A percentile compares a stretch with the other conserved stretches of the same genome.
Conservation (phyloP, 2,329 filamentous ascomycete species). For the Chaetomium sp. region DNA sequence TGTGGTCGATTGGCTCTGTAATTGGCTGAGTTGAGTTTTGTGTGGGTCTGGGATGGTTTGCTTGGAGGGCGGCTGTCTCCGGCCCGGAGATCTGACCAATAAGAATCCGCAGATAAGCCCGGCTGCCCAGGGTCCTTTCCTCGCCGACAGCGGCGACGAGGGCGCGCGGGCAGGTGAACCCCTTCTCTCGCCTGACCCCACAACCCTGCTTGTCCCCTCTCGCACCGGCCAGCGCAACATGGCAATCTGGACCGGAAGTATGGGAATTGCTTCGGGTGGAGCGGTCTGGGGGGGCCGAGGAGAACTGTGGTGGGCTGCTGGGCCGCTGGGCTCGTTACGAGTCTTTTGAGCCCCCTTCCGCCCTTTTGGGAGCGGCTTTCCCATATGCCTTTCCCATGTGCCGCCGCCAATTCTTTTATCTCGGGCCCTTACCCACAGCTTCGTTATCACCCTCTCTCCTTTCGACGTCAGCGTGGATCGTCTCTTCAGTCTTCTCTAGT, state of each 20-base stretch:
- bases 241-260: neutral
- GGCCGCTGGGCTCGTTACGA: neutral
- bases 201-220: neutral
- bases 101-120: slow-evolving; percentile 27
- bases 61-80: slow-evolving; percentile 28
- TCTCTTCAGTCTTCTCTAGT: neutral
- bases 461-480: slow-evolving; percentile 8
- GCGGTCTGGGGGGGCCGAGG: slow-evolving; percentile 12
- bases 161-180: neutral
- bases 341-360: neutral
- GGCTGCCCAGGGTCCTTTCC: slow-evolving; percentile 8
- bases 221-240: neutral
- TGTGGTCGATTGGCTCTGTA: neutral
- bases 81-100: slow-evolving; percentile 27
- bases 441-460: neutral
- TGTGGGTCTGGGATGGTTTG: slow-evolving; percentile 2
- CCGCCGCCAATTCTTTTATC: slow-evolving; percentile 1
- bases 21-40: slow-evolving; percentile 16
- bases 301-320: neutral
- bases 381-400: neutral
- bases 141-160: slow-evolving; percentile 13
- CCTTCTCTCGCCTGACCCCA: neutral
- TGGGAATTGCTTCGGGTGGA: slow-evolving; percentile 10
- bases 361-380: neutral
- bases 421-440: neutral